A percentile compares a stretch with the other conserved stretches of the same genome.
Conservation (phyloP, 352 stramenopile species). For the Phytophthora niederhauseri region DNA sequence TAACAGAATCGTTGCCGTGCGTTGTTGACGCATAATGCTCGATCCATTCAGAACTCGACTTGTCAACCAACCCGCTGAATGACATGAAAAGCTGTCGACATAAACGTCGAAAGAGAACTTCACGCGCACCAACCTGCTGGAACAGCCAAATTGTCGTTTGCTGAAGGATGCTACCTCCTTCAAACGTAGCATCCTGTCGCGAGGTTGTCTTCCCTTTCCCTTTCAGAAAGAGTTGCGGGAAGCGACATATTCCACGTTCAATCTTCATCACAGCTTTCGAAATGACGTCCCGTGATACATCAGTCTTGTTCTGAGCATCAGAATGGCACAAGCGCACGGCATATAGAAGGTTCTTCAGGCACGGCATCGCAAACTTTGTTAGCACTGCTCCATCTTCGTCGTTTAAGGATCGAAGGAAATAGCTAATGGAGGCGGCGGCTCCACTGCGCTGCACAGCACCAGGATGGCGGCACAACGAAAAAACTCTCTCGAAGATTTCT, state of each 20-base stretch:
- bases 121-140: slow-evolving; percentile 39
- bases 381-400: slow-evolving; percentile 60
- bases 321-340: slow-evolving; percentile 66
- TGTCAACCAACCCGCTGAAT: slow-evolving; percentile 49
- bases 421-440: slow-evolving; percentile 65
- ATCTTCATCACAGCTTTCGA: slow-evolving; percentile 64
- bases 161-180: slow-evolving; percentile 21
- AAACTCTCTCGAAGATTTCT: slow-evolving; percentile 72
- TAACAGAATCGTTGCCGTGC: slow-evolving; percentile 29
- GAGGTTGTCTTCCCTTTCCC: slow-evolving; percentile 2
- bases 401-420: slow-evolving; percentile 68
- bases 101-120: slow-evolving; percentile 44
- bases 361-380: slow-evolving; percentile 63
- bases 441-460: slow-evolving; percentile 64
- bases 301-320: slow-evolving; percentile 36
- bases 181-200: background rate
- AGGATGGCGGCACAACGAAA: slow-evolving; percentile 75
- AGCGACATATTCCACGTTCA: slow-evolving; percentile 59
- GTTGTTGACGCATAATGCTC: slow-evolving; percentile 37
- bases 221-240: slow-evolving; percentile 53
- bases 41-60: slow-evolving; percentile 57
- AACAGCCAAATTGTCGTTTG: slow-evolving; percentile 51
- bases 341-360: slow-evolving; percentile 70
- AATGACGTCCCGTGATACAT: slow-evolving; percentile 65
- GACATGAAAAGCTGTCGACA: slow-evolving; percentile 56